phyloP scores from a whole-genome alignment of 768 basidiomycete genomes.

The Phlegmacium glaucopus region DNA sequence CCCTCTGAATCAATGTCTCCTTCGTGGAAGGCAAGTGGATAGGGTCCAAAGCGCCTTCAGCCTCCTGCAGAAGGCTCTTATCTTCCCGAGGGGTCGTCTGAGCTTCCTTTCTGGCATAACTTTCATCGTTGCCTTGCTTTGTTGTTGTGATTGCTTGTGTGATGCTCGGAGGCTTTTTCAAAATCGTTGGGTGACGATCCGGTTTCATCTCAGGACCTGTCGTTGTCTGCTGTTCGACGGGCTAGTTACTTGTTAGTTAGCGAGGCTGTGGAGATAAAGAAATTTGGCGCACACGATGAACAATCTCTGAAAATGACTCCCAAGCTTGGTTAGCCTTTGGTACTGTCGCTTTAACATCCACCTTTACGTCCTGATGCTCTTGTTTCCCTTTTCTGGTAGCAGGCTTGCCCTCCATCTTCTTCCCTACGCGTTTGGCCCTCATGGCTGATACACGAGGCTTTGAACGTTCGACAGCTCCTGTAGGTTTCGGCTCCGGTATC shows the following conservation, averaged over 20 bases:
- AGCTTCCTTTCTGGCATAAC: conserved; percentile 11
- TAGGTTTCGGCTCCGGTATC: conserved; percentile 1
- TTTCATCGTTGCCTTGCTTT: conserved; percentile 14
- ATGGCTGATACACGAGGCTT: conserved; percentile 19
- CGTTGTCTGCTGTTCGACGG: no score
- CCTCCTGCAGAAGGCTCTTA: conserved; percentile 15
- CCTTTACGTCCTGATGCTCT: conserved; percentile 6
- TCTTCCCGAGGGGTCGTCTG: conserved; percentile 26
- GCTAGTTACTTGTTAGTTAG: no score
- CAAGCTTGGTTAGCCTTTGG: background rate
- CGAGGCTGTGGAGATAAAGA: no score
- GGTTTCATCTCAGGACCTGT: no score
- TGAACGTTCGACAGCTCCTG: background rate
- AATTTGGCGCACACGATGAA: no score
- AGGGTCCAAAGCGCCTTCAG: conserved; percentile 3
- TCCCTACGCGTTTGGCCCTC: conserved; percentile 28
- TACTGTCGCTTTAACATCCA: background rate
- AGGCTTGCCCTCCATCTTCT: conserved; percentile 2
- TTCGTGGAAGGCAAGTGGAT: background rate
- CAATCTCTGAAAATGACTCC: background rate
- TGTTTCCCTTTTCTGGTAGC: background rate
- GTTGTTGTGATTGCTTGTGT: background rate
- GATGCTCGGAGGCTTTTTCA: conserved; percentile 4
- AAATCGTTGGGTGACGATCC: no score
- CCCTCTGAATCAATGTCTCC: background rate